Conservation (phyloP, 148 eudicot genomes). For the Vaccinium myrtillus region DNA sequence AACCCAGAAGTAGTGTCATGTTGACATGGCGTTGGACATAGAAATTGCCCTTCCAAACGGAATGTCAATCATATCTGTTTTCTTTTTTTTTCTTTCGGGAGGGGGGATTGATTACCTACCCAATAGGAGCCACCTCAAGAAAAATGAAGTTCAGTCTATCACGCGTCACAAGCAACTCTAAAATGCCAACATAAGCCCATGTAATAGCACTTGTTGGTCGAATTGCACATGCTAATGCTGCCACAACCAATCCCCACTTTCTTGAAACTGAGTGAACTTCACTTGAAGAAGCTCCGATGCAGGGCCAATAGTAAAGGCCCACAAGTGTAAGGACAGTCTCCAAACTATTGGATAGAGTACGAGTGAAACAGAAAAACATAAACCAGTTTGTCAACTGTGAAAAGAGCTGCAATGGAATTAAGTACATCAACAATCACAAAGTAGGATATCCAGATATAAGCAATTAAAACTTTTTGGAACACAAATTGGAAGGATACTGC, state of each 20-base stretch:
- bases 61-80: neutral
- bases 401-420: slow-evolving; percentile 68
- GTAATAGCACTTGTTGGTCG: slow-evolving; percentile 91
- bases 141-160: slow-evolving; percentile 62
- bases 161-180: slow-evolving; percentile 53
- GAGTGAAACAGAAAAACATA: slow-evolving; percentile 84
- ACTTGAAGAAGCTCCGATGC: slow-evolving; percentile 52
- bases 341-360: slow-evolving; percentile 86
- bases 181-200: slow-evolving; percentile 78
- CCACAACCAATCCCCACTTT: slow-evolving; percentile 62
- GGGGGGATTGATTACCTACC: slow-evolving; percentile 46
- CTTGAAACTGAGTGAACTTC: slow-evolving; percentile 48
- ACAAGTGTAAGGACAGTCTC: slow-evolving; percentile 87
- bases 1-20: neutral
- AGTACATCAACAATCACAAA: slow-evolving; percentile 34
- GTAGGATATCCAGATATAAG: neutral
- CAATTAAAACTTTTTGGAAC: neutral
- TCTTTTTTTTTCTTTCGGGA: neutral
- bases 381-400: slow-evolving; percentile 90
- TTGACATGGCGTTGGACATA: neutral
- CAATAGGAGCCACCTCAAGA: slow-evolving; percentile 76
- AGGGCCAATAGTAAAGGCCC: slow-evolving; percentile 91
- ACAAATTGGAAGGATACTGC: slow-evolving; percentile 72
- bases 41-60: neutral
- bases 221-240: slow-evolving; percentile 83